These are phyloP conservation scores for Combretum micranthum DNA, from an alignment of 345 rosid species.

Conservation along the genomic window DNA sequence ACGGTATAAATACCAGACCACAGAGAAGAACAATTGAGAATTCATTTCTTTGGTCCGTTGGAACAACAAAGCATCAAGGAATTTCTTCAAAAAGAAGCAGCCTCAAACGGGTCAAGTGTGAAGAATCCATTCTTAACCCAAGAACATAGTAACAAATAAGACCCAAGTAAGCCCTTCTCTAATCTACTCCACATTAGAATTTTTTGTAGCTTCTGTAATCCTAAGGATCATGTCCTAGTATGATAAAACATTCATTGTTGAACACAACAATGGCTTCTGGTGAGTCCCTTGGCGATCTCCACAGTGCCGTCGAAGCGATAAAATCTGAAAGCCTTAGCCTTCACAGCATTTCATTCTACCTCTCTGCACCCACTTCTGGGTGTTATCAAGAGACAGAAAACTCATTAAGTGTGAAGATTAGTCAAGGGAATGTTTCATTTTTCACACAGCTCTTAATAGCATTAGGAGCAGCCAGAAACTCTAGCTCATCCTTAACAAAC, in stretches of 20 bases:
- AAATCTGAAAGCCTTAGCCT: conserved; percentile 44
- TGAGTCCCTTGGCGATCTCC: conserved; percentile 49
- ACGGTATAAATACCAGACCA: too few relatives aligned
- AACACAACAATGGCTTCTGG: conserved; percentile 43
- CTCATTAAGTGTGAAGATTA: conserved; percentile 56
- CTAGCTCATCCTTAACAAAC: conserved; percentile 37
- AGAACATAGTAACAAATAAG: too few relatives aligned
- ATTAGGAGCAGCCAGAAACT: conserved; percentile 34
- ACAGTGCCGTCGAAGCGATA: conserved; percentile 53
- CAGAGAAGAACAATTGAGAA: too few relatives aligned
- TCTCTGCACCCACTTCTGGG: conserved; percentile 44
- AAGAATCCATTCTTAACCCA: too few relatives aligned
- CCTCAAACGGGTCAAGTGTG: too few relatives aligned
- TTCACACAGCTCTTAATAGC: conserved; percentile 51
- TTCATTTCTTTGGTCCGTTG: too few relatives aligned
- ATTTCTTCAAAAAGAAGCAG: too few relatives aligned
- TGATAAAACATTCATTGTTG: background rate
- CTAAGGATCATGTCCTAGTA: background rate
- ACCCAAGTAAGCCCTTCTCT: background rate
- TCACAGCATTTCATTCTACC: conserved; percentile 55
- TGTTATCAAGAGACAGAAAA: conserved; percentile 58
- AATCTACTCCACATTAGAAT: background rate
- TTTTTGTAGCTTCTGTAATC: too few relatives aligned
- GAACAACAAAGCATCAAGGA: too few relatives aligned
- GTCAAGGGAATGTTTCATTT: conserved; percentile 23